Evolutionary conservation across 2,329 filamentous ascomycete genomes (phyloP).

Genomic region (Fusarium piperis): DNA sequence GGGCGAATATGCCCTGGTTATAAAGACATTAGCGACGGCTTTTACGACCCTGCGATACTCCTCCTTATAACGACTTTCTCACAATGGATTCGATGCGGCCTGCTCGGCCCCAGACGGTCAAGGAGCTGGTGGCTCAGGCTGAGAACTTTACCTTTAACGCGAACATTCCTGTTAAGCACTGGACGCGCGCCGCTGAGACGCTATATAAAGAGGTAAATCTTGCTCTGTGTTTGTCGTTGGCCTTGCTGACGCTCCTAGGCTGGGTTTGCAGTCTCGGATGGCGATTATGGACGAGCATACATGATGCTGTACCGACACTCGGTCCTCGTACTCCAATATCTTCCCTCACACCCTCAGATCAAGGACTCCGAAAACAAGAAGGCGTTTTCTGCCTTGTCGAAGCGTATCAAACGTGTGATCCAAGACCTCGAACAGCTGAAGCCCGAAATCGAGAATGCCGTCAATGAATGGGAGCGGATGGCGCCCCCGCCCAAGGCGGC

Average conservation of each 20-base stretch:
- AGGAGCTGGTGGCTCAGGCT: slow-evolving; percentile 80
- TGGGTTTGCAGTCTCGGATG: slow-evolving; percentile 83
- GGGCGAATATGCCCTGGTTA: slow-evolving; percentile 25
- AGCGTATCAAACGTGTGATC: slow-evolving; percentile 67
- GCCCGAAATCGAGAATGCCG: slow-evolving; percentile 77
- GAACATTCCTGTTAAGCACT: slow-evolving; percentile 79
- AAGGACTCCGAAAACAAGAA: slow-evolving; percentile 72
- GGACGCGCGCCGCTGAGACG: slow-evolving; percentile 82
- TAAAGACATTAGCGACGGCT: slow-evolving; percentile 9
- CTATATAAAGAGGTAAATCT: slow-evolving; percentile 80
- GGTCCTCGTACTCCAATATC: slow-evolving; percentile 79
- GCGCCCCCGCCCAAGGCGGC: slow-evolving; percentile 50
- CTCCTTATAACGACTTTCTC: neutral
- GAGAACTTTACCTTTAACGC: slow-evolving; percentile 84
- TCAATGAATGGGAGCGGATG: slow-evolving; percentile 73
- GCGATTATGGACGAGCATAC: slow-evolving; percentile 88
- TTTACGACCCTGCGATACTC: slow-evolving; percentile 22
- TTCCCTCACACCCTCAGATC: slow-evolving; percentile 80
- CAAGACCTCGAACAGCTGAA: slow-evolving; percentile 80
- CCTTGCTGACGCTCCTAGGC: slow-evolving; percentile 64
- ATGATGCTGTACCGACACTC: slow-evolving; percentile 92
- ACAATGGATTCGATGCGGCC: slow-evolving; percentile 50
- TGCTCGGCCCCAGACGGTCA: slow-evolving; percentile 71
- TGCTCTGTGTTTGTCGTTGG: too few relatives aligned
- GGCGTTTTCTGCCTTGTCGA: slow-evolving; percentile 64